Conservation (phyloP, 176 grass and related monocot genomes). For the Pontederia paniculata region DNA sequence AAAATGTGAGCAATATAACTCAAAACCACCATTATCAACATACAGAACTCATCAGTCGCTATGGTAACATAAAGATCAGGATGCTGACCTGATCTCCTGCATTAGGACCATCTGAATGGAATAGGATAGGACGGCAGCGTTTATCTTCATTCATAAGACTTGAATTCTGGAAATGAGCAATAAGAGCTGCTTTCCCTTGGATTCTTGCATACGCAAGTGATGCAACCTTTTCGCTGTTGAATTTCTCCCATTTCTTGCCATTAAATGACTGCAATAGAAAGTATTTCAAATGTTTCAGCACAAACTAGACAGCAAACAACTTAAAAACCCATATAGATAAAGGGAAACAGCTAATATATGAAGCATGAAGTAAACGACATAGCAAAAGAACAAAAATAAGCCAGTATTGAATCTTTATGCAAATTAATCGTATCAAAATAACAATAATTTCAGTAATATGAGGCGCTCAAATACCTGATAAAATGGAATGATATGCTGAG, state of each 20-base stretch:
- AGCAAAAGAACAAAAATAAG: no score
- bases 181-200: constrained; percentile 70
- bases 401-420: constrained; percentile 4
- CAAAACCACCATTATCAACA: background rate
- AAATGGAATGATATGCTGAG: constrained; percentile 77
- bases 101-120: constrained; percentile 80
- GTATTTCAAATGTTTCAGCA: background rate
- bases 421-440: constrained; percentile 2
- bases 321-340: no score
- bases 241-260: constrained; percentile 90
- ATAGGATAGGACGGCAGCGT: constrained; percentile 78
- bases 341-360: no score
- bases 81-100: constrained; percentile 52
- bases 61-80: background rate
- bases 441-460: constrained; percentile 3
- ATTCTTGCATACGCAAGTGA: constrained; percentile 92
- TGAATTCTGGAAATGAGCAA: constrained; percentile 93
- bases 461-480: constrained; percentile 43
- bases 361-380: background rate
- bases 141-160: constrained; percentile 98
- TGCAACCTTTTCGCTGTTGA: constrained; percentile 95
- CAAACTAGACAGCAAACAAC: background rate
- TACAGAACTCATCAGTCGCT: background rate
- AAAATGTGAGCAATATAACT: background rate
- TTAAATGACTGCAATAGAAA: constrained; percentile 62